Percentiles rank a stretch among this genome's conserved stretches.
Conservation (phyloP, 345 rosid species). For the Lumnitzera littorea region DNA sequence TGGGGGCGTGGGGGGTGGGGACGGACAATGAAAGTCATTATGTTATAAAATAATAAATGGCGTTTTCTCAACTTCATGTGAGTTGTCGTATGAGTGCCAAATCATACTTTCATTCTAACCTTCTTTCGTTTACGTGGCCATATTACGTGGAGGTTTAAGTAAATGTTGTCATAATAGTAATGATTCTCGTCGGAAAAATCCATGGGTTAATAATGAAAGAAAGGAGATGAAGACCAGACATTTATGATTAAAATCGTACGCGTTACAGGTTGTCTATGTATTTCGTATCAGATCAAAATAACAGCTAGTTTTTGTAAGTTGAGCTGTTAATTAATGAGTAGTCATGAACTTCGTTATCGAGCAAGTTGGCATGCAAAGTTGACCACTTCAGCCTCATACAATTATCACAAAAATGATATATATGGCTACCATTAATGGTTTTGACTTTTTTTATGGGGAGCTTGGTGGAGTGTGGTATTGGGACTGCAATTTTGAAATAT, state of each 20-base stretch:
- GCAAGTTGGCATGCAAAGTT: conserved; percentile 1
- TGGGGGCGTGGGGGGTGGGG: no score
- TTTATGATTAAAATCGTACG: neutral
- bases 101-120: neutral
- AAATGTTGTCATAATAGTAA: neutral
- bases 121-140: neutral
- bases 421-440: neutral
- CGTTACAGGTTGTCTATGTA: neutral
- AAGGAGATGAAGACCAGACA: neutral
- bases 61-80: no score
- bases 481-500: no score
- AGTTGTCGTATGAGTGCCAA: neutral
- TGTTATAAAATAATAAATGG: no score
- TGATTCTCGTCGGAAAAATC: neutral
- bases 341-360: neutral
- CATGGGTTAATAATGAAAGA: no score
- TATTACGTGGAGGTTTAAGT: neutral
- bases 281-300: neutral
- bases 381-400: neutral
- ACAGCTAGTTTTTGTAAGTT: neutral
- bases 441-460: neutral
- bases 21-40: no score
- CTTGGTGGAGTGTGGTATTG: neutral
- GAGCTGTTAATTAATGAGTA: neutral
- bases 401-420: neutral